Base-by-base conservation (phyloP, 2,329 filamentous ascomycete species). In the Alternaria arbusti region DNA sequence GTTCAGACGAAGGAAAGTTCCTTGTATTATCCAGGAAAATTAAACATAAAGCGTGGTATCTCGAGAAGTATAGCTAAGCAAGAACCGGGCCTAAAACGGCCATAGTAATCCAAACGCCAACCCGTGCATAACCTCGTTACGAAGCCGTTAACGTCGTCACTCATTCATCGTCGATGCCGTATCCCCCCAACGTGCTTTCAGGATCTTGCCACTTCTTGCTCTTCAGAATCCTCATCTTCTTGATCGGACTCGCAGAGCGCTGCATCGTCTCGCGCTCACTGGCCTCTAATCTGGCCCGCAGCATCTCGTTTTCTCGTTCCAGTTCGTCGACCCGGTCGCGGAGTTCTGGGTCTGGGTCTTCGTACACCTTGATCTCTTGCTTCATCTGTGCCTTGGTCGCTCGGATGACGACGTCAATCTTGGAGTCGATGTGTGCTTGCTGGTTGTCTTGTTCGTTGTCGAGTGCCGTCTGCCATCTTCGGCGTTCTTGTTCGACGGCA, bases 391-490 rank as follows among this genome's bases (percentile, higher is more conserved):
- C 76, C 57, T 83, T 66, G 79, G 80, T 71, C 85, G 86, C 86
- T 56, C 87, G 83, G 59, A 88, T 86, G 32, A 92, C 81, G 22
- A 93, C 86, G 63, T 93, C 95, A 8, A 97, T 86, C 82, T 99
- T 99, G 69, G 88, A 88, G 78, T 98, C 94, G 75, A 96, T 87
- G 79, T 96, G 93, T 76, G 92, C 92, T 64, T 97, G 93, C 56
- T 89, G 89, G 47, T 89, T 87, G 71, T 96, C 94, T 59, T 83
- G 75, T 79, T 97, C 94, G 6, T 91, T 88, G 17, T 92, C 91
- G 78, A 94, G 87, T 0, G 89, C 91, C 0, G 86, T 87, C 76
- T 95, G 91, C 91, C 93, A 97, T n/a, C 92, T 86, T 10, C 87
- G 86, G 78, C 92, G 88, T 78, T 97, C 94, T 12, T 90, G 82